Conservation (phyloP, 2,329 filamentous ascomycete genomes). For the Fusarium succisae region DNA sequence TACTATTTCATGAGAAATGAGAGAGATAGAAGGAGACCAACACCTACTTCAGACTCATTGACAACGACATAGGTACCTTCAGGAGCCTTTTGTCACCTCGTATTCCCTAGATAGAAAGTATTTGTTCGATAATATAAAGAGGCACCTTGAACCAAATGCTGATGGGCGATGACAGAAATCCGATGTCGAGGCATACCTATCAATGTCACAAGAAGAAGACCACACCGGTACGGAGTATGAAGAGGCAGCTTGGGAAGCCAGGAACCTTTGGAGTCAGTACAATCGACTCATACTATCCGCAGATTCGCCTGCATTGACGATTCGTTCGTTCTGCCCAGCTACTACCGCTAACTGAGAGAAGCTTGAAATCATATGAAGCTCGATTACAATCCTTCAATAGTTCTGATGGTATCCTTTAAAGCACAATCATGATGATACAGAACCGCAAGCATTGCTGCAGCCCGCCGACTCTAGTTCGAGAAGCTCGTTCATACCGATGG, state of each 20-base stretch:
- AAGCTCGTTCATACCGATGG: not conserved
- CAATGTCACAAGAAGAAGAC: not conserved
- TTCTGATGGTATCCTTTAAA: not conserved
- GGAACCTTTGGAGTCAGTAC: not conserved
- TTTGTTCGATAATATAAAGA: not conserved
- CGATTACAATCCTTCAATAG: not conserved
- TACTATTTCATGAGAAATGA: not conserved
- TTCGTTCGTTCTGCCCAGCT: not conserved
- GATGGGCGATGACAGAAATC: not conserved
- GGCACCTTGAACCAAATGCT: not conserved
- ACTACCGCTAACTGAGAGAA: no score
- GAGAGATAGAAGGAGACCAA: not conserved
- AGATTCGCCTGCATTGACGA: not conserved
- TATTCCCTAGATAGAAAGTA: not conserved
- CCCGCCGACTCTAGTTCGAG: not conserved
- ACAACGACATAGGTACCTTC: not conserved
- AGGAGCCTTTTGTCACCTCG: not conserved
- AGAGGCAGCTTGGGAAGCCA: not conserved
- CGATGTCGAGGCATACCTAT: not conserved
- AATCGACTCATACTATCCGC: not conserved
- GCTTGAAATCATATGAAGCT: not conserved
- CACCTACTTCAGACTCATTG: not conserved
- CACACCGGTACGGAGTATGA: conserved; percentile 9
- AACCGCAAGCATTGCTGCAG: not conserved
- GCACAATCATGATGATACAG: not conserved